These are phyloP conservation scores for Globisporangium camurandrum DNA, from an alignment of 352 stramenopile genomes.

Conservation along the genomic window DNA sequence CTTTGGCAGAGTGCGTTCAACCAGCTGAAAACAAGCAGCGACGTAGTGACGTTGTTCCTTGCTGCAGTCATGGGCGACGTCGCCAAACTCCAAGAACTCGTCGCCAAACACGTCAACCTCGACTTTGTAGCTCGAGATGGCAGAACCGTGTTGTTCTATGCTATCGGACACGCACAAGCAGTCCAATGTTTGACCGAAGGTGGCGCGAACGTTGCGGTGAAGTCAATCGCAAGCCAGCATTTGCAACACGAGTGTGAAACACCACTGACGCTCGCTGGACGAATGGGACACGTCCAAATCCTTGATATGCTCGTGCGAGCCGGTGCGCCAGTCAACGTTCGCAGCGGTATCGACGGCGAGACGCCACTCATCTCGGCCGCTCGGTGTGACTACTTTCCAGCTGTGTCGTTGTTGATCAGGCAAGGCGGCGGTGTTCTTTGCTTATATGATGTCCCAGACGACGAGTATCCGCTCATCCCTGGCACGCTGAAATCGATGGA, in stretches of 20 bases:
- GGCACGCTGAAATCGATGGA: not conserved
- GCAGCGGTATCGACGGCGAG: not conserved
- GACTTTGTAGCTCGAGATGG: not conserved
- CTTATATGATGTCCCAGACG: not conserved
- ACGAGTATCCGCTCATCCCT: not conserved
- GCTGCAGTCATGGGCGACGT: not conserved
- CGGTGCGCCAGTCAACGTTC: conserved; percentile 2
- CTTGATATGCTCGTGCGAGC: not conserved
- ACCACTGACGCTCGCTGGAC: too few species aligned
- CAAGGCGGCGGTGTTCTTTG: not conserved
- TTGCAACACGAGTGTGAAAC: not conserved
- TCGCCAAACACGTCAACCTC: not conserved
- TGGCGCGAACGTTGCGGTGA: not conserved
- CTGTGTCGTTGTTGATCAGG: not conserved
- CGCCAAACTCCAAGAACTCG: not conserved
- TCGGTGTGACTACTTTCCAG: not conserved
- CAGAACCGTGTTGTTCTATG: not conserved
- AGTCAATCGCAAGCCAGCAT: not conserved
- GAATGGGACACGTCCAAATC: not conserved
- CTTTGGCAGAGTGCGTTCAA: not conserved
- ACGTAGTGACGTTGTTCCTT: not conserved
- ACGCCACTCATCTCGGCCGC: conserved; percentile 1
- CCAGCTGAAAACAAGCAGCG: not conserved
- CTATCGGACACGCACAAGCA: not conserved
- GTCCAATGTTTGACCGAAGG: not conserved